These are phyloP conservation scores for Trichocladium uniseriatum DNA, from an alignment of 495 filamentous ascomycete genomes.

Conservation along the genomic window DNA sequence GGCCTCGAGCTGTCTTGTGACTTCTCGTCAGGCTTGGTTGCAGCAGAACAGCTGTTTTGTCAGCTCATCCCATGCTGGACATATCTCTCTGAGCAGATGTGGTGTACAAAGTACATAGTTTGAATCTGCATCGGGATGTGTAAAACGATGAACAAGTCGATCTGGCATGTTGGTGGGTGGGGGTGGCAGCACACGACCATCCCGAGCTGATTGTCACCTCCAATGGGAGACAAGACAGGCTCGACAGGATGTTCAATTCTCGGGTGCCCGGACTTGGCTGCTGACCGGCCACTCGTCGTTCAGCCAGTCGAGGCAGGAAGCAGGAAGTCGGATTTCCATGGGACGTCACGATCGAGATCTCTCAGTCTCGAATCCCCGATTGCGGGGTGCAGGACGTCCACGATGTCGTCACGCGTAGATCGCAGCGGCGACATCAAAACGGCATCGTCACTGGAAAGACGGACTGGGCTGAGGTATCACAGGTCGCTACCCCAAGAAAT, in stretches of 20 bases:
- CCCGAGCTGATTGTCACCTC: neutral
- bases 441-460: neutral
- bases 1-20: no score
- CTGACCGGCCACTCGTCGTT: no score
- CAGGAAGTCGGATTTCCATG: no score
- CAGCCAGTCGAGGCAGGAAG: no score
- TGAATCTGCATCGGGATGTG: neutral
- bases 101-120: no score
- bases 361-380: neutral
- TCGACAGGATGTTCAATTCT: no score
- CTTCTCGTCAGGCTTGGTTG: no score
- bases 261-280: no score
- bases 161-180: neutral
- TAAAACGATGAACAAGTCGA: slow-evolving; percentile 1
- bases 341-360: no score
- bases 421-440: neutral
- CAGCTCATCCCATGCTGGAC: no score
- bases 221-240: neutral
- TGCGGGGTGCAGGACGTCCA: neutral
- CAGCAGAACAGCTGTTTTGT: no score
- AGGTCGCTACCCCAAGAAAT: neutral
- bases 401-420: slow-evolving; percentile 4
- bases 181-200: neutral
- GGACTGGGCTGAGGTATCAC: neutral
- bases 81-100: no score